Conservation (phyloP, 2,329 filamentous ascomycete genomes). For the Rachicladosporium sp. region DNA sequence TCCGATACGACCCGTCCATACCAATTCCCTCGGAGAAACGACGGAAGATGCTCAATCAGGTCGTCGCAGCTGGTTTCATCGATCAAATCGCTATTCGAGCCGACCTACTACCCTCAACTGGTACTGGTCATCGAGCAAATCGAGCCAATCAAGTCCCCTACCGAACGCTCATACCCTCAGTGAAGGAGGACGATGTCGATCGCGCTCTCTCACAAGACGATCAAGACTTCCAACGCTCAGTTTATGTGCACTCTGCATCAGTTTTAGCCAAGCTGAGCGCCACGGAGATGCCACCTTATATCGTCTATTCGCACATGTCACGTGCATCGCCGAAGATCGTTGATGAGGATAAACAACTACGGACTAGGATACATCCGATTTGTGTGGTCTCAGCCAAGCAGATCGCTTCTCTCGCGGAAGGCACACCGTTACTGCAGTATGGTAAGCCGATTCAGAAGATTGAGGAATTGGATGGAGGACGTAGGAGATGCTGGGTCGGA, state of each 20-base stretch:
- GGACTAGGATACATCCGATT: slow-evolving; percentile 78
- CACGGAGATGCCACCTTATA: slow-evolving; percentile 71
- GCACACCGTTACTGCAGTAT: slow-evolving; percentile 70
- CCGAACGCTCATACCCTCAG: slow-evolving; percentile 64
- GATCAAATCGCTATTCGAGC: slow-evolving; percentile 89
- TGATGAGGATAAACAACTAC: slow-evolving; percentile 42
- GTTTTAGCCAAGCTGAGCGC: slow-evolving; percentile 56
- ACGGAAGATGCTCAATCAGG: slow-evolving; percentile 73
- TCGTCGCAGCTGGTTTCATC: slow-evolving; percentile 82
- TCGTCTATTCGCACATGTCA: slow-evolving; percentile 80
- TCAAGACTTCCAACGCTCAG: slow-evolving; percentile 48
- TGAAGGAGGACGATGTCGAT: slow-evolving; percentile 14
- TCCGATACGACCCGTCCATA: slow-evolving; percentile 30
- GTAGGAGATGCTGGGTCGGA: slow-evolving; percentile 71
- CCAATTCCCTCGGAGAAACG: slow-evolving; percentile 50
- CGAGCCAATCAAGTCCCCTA: slow-evolving; percentile 91
- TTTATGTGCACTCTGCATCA: slow-evolving; percentile 81
- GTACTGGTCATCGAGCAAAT: slow-evolving; percentile 53
- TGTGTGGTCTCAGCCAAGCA: slow-evolving; percentile 66
- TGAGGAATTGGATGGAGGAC: slow-evolving; percentile 36
- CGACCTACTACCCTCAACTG: slow-evolving; percentile 53
- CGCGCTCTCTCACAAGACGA: slow-evolving; percentile 22
- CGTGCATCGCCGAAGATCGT: slow-evolving; percentile 42
- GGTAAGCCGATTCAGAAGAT: slow-evolving; percentile 88
- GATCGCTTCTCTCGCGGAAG: slow-evolving; percentile 66